phyloP scores from a whole-genome alignment of 1,284 basidiomycete genomes.

The Trametes pubescens region DNA sequence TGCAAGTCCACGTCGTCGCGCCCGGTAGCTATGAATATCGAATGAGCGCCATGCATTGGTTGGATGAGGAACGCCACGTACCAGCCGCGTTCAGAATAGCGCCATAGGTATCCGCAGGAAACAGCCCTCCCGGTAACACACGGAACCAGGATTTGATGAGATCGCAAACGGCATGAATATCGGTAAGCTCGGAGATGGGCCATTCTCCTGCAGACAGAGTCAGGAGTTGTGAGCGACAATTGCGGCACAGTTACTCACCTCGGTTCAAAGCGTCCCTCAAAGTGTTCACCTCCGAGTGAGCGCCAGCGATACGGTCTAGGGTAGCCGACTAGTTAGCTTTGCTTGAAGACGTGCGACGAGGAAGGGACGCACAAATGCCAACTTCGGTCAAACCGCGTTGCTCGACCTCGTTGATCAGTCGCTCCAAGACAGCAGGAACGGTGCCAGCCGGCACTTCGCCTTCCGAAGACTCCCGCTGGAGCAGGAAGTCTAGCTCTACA shows the following conservation, averaged over 20 bases:
- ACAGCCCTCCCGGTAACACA: conserved; percentile 77
- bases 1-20: conserved; percentile 54
- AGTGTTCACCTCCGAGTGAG: conserved; percentile 69
- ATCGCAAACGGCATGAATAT: conserved; percentile 84
- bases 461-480: conserved; percentile 67
- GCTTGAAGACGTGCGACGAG: conserved; percentile 3
- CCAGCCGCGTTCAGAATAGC: conserved; percentile 75
- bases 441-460: conserved; percentile 59
- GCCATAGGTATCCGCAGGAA: conserved; percentile 74
- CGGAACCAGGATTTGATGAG: conserved; percentile 87
- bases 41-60: neutral
- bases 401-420: conserved; percentile 76
- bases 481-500: conserved; percentile 72
- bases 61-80: conserved; percentile 42
- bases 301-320: conserved; percentile 84
- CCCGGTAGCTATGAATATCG: conserved; percentile 13
- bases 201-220: conserved; percentile 54
- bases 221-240: neutral
- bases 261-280: conserved; percentile 79
- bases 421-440: conserved; percentile 70
- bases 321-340: conserved; percentile 4
- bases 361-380: conserved; percentile 73
- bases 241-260: conserved; percentile 48
- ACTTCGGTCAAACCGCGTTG: conserved; percentile 77
- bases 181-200: conserved; percentile 65